phyloP scores from a whole-genome alignment of 768 basidiomycete species.

The Termitomyces sp. region DNA sequence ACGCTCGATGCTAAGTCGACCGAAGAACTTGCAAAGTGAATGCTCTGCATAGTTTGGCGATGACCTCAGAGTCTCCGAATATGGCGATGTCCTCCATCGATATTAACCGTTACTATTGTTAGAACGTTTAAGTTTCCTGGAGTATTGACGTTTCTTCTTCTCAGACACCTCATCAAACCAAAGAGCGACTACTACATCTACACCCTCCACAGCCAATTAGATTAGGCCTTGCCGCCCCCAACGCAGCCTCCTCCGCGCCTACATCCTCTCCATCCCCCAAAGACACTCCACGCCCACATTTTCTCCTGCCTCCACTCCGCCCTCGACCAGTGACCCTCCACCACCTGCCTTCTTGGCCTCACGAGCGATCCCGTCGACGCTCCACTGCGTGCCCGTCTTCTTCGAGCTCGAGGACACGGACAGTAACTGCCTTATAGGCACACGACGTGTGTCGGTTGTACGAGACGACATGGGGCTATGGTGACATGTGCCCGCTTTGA shows the following conservation, averaged over 20 bases:
- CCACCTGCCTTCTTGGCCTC: slow-evolving; percentile 50
- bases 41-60: too few relatives aligned
- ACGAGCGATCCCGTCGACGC: slow-evolving; percentile 57
- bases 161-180: too few relatives aligned
- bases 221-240: too few relatives aligned
- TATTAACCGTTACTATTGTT: too few relatives aligned
- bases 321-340: slow-evolving; percentile 33
- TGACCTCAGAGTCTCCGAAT: too few relatives aligned
- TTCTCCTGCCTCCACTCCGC: not conserved
- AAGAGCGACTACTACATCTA: too few relatives aligned
- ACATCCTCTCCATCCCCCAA: not conserved
- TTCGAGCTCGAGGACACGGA: slow-evolving; percentile 74
- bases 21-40: too few relatives aligned
- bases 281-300: not conserved
- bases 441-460: slow-evolving; percentile 59
- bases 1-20: too few relatives aligned
- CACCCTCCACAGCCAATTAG: too few relatives aligned
- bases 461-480: slow-evolving; percentile 57
- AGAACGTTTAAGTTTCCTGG: too few relatives aligned
- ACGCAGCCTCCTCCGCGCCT: not conserved
- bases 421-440: slow-evolving; percentile 57
- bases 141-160: too few relatives aligned
- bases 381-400: slow-evolving; percentile 68
- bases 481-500: not conserved
- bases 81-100: too few relatives aligned